Base-by-base conservation (phyloP, 352 stramenopile genomes). In the Phytophthora citricola region DNA sequence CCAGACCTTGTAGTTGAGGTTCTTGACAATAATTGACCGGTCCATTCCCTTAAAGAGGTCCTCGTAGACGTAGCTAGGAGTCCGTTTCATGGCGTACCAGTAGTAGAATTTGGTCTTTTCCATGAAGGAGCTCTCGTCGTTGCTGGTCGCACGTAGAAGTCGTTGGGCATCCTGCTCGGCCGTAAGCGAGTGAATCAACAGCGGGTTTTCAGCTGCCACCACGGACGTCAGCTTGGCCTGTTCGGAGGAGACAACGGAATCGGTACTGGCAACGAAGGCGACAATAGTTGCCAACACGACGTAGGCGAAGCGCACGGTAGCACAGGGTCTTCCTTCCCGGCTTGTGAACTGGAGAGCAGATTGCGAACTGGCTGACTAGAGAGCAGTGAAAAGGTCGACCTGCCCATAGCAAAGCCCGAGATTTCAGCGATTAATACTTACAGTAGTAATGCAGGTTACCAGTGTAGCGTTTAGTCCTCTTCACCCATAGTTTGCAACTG, bases 21-120 rank as follows among this genome's bases (percentile, higher is more conserved):
- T 66, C 14, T 66, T 44, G 31, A 53, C 11, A 34, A 60, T 24
- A n/a, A 60, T 66, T 6, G 29, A 29, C 8, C 32, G 20, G 40
- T 66, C 58, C 9, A 66, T 20, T 15, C 58, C 58, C 40, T 66
- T 27, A 39, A 62, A 67, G 17, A 55, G 52, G 24, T 67, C 36
- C 12, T 52, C 14, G 31, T 67, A 67, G 24, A 67, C 39, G 9
- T 55, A 26, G 15, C 24, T 27, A 29, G 59, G 59, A 11, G 50
- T 67, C 10, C 56, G 15, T 9, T 44, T 44, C 43, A 47, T 56
- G 50, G n/a, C 22, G 12, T 55, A 40, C 59, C 51, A 67, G 43
- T 67, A 67, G 29, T 47, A 51, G 14, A 67, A 67, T 36, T 67
- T 50, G 5, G 34, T 7, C 5, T 51, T 62, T 14, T 62, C 59